Base-by-base conservation (phyloP, 2,329 filamentous ascomycete species). In the Sarocladium strictum region DNA sequence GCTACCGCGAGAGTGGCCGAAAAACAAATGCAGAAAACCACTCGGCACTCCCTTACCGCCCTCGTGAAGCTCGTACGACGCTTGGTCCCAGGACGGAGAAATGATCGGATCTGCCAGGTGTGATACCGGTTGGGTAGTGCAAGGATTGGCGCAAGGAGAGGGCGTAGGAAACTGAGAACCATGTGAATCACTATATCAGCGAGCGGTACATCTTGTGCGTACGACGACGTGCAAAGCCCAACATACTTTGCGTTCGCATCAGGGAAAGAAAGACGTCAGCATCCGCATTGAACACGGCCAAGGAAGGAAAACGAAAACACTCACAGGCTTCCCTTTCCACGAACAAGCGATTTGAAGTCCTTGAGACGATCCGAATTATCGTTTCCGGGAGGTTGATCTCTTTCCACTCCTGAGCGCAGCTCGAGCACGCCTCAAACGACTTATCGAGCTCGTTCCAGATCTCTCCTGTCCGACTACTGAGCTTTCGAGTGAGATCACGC, bases 181-280 rank as follows among this genome's bases (percentile, higher is more conserved):
- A 63, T 62, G 62, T 68, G 64, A 65, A 66, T 55, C 53, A 62
- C 53, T 54, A 61, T 57, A 63, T 64, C 69, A 26, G 24, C 24
- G 27, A 54, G 6, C 11, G 53, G 40, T 2, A 54, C 53, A n/a
- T 54, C 53, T 26, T 35, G 40, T 3, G 53, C 53, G 26, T 50
- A 54, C n/a, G 29, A 33, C 3, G 29, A 33, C 3, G 47, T 45
- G 19, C 40, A 33, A 27, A 23, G 32, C 17, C 32, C 32, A 9
- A 54, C 41, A 23, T 54, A 54, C 12, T 15, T 17, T n/a, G 33
- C 53, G 29, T 54, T 50, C 6, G 33, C 24, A 23, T 41, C 45
- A 23, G 32, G 27, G 10, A 21, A 38, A 21, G 29, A 7, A 6
- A 32, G 29, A 6, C 12, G 29, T 6, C 12, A 12, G 7, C 7